A percentile compares a stretch with the other conserved stretches of the same genome.
phyloP scores from a whole-genome alignment of 805 yeast species.

The Danielia reshetovae region DNA sequence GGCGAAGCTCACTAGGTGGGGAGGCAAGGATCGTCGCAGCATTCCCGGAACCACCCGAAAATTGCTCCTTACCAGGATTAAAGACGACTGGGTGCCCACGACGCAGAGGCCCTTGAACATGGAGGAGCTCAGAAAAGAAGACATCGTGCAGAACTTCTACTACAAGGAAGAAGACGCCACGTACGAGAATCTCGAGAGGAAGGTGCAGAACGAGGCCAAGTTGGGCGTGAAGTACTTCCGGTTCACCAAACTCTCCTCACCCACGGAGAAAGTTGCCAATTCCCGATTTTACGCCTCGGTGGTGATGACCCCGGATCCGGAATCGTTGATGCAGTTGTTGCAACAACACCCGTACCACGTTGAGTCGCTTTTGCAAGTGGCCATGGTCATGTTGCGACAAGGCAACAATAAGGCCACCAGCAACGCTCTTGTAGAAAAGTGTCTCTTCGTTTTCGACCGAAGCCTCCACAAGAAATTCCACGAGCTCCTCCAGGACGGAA shows the following conservation, averaged over 20 bases:
- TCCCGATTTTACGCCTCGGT: slow-evolving; percentile 60
- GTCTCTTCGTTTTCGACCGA: slow-evolving; percentile 76
- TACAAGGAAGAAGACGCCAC: slow-evolving; percentile 33
- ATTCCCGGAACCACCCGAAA: slow-evolving; percentile 75
- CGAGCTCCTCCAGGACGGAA: slow-evolving; percentile 41
- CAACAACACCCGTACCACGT: slow-evolving; percentile 69
- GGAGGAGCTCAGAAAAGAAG: slow-evolving; percentile 47
- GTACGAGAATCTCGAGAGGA: slow-evolving; percentile 23
- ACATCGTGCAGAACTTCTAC: slow-evolving; percentile 31
- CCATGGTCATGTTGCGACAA: slow-evolving; percentile 68
- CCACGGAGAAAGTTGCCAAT: slow-evolving; percentile 35
- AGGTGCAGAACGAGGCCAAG: slow-evolving; percentile 27
- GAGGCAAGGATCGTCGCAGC: slow-evolving; percentile 68
- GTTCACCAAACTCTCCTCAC: slow-evolving; percentile 38
- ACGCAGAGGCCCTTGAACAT: slow-evolving; percentile 54
- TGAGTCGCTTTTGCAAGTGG: slow-evolving; percentile 74
- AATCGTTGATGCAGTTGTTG: slow-evolving; percentile 56
- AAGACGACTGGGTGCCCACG: slow-evolving; percentile 80
- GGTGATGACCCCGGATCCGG: slow-evolving; percentile 75
- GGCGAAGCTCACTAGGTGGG: slow-evolving; percentile 69
- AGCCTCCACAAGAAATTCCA: slow-evolving; percentile 58
- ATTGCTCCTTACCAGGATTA: slow-evolving; percentile 62
- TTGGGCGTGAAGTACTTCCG: slow-evolving; percentile 55
- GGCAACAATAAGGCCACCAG: slow-evolving; percentile 69
- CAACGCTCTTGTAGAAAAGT: slow-evolving; percentile 71